Conservation (phyloP, 129 eudicot species). For the Flaveria linearis region DNA sequence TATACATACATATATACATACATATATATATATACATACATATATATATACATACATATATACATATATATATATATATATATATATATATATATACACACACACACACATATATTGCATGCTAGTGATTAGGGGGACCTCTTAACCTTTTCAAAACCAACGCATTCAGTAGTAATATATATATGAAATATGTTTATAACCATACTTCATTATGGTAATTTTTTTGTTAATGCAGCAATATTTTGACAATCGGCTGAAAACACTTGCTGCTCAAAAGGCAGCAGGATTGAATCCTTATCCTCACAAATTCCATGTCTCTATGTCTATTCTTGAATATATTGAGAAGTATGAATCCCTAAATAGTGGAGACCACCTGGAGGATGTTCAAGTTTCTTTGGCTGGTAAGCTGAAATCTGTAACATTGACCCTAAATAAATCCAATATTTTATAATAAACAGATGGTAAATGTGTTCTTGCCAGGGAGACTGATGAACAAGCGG, state of each 20-base stretch:
- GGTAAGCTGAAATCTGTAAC: slow-evolving; percentile 38
- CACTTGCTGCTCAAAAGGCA: slow-evolving; percentile 68
- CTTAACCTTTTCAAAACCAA: background rate
- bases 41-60: too few relatives aligned
- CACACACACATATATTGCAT: too few relatives aligned
- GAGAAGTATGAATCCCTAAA: slow-evolving; percentile 54
- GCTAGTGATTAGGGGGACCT: background rate
- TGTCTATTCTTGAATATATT: slow-evolving; percentile 60
- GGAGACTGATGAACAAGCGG: slow-evolving; percentile 83
- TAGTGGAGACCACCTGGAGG: slow-evolving; percentile 71
- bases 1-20: too few relatives aligned
- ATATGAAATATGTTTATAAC: background rate
- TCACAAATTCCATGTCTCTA: slow-evolving; percentile 65
- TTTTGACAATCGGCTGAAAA: slow-evolving; percentile 70
- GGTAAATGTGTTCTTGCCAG: slow-evolving; percentile 36
- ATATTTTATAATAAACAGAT: background rate
- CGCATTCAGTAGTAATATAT: background rate
- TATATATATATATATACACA: too few relatives aligned
- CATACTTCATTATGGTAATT: background rate
- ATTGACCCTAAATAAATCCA: background rate
- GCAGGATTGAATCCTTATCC: slow-evolving; percentile 84
- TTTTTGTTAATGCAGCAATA: slow-evolving; percentile 68
- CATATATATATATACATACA: too few relatives aligned
- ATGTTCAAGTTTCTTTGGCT: slow-evolving; percentile 69
- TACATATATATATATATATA: too few relatives aligned